Conservation (phyloP, 2,329 filamentous ascomycete genomes). For the Cladosporium sp. region DNA sequence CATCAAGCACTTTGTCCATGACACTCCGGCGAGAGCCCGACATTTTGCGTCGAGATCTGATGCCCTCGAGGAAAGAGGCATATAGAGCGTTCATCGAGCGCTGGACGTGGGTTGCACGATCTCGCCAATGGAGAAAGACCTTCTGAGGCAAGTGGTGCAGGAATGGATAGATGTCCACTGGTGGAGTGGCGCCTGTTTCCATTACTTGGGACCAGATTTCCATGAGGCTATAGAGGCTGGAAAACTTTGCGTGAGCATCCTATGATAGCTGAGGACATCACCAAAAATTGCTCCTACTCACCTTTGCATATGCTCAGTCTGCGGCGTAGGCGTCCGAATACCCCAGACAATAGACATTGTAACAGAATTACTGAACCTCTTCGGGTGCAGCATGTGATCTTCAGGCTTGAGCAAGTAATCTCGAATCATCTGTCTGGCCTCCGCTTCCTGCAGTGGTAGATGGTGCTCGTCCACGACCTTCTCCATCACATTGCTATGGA, state of each 20-base stretch:
- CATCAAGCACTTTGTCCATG: conserved; percentile 41
- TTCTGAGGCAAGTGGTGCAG: conserved; percentile 42
- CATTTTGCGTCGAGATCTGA: conserved; percentile 31
- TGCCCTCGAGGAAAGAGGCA: conserved; percentile 32
- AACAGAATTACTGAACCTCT: conserved; percentile 48
- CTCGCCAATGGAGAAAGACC: conserved; percentile 39
- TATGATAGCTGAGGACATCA: too few species aligned
- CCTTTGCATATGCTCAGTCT: conserved; percentile 21
- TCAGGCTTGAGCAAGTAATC: conserved; percentile 42
- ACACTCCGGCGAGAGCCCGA: conserved; percentile 29
- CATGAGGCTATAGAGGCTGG: conserved; percentile 39
- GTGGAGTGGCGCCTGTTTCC: conserved; percentile 47
- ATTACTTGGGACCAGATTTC: conserved; percentile 42
- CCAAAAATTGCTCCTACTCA: conserved; percentile 6
- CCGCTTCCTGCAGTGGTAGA: conserved; percentile 42
- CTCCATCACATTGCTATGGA: conserved; percentile 43
- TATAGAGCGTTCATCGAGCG: conserved; percentile 42
- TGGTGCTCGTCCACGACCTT: conserved; percentile 42
- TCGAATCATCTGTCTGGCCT: conserved; percentile 45
- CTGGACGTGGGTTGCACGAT: conserved; percentile 34
- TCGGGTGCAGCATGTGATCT: conserved; percentile 45
- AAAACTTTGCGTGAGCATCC: background rate
- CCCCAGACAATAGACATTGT: conserved; percentile 38
- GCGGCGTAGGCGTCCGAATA: conserved; percentile 23
- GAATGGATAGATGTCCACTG: conserved; percentile 43